Conservation (phyloP, 1,139 yeast species). For the Eremothecium cymbalariae region DNA sequence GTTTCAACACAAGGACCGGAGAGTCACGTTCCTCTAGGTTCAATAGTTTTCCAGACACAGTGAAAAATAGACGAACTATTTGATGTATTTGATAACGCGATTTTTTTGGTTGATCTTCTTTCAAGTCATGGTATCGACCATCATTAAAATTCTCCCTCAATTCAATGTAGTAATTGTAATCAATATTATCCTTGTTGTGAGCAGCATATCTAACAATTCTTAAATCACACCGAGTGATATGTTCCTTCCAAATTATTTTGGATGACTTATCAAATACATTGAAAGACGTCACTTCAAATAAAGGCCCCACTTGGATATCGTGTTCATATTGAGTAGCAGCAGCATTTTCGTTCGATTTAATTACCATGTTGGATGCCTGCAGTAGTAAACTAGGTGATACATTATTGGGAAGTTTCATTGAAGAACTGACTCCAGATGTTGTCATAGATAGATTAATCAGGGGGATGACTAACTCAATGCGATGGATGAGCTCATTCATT, state of each 20-base stretch:
- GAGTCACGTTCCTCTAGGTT: slow-evolving; percentile 56
- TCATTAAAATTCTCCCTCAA: slow-evolving; percentile 61
- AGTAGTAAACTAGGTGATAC: slow-evolving; percentile 61
- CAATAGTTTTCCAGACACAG: slow-evolving; percentile 62
- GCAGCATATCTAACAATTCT: slow-evolving; percentile 33
- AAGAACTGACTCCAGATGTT: slow-evolving; percentile 61
- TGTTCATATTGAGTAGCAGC: slow-evolving; percentile 17
- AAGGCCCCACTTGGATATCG: slow-evolving; percentile 47
- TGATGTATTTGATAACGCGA: slow-evolving; percentile 37
- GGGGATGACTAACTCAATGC: slow-evolving; percentile 66
- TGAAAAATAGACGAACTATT: slow-evolving; percentile 54
- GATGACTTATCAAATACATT: slow-evolving; percentile 42
- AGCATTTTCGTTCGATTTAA: slow-evolving; percentile 34
- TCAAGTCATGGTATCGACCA: slow-evolving; percentile 59
- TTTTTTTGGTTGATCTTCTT: slow-evolving; percentile 33
- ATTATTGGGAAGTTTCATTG: slow-evolving; percentile 43
- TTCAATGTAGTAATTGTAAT: slow-evolving; percentile 40
- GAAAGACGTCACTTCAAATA: slow-evolving; percentile 51
- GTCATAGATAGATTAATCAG: slow-evolving; percentile 57
- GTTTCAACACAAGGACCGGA: slow-evolving; percentile 61
- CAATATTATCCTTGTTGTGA: slow-evolving; percentile 3
- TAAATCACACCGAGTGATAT: slow-evolving; percentile 50
- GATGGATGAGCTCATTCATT: slow-evolving; percentile 41
- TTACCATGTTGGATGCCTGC: slow-evolving; percentile 51
- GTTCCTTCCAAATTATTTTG: slow-evolving; percentile 69